Conservation (phyloP, 495 filamentous ascomycete species). For the Bombardia bombarda region DNA sequence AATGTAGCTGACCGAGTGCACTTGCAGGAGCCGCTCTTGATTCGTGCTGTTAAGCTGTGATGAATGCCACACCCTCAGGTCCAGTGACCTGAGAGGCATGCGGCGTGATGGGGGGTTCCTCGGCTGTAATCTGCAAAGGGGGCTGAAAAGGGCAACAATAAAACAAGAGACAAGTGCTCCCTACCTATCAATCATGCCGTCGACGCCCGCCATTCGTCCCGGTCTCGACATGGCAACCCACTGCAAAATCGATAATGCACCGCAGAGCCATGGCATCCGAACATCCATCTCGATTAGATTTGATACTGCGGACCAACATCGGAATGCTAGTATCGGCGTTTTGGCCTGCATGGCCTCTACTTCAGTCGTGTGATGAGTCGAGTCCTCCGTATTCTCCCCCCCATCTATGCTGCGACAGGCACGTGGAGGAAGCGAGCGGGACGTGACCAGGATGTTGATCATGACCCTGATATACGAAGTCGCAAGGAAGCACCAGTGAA, state of each 20-base stretch:
- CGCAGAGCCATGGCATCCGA: constrained; percentile 82
- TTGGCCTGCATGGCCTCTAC: constrained; percentile 23
- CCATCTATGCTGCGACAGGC: constrained; percentile 6
- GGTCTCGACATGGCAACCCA: constrained; percentile 63
- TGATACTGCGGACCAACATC: constrained; percentile 59
- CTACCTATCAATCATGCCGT: constrained; percentile 87
- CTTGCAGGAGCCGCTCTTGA: constrained; percentile 25
- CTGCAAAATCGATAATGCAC: constrained; percentile 62
- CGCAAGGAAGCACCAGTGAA: constrained; percentile 62
- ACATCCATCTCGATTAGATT: constrained; percentile 59
- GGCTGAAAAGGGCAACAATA: neutral
- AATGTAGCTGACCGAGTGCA: constrained; percentile 20
- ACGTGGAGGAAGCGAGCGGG: constrained; percentile 45
- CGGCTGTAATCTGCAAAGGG: constrained; percentile 5
- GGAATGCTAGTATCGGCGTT: constrained; percentile 68
- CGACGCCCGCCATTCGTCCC: constrained; percentile 61
- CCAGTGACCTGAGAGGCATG: constrained; percentile 34
- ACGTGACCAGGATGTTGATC: constrained; percentile 38
- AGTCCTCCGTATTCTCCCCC: constrained; percentile 1
- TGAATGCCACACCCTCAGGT: constrained; percentile 18
- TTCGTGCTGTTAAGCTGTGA: constrained; percentile 12
- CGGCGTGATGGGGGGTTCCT: constrained; percentile 22
- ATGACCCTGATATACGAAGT: constrained; percentile 58
- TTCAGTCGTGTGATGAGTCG: constrained; percentile 9
- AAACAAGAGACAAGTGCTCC: constrained; percentile 19